Base-by-base conservation (phyloP, 495 filamentous ascomycete genomes). In the Apiosordaria backusii region DNA sequence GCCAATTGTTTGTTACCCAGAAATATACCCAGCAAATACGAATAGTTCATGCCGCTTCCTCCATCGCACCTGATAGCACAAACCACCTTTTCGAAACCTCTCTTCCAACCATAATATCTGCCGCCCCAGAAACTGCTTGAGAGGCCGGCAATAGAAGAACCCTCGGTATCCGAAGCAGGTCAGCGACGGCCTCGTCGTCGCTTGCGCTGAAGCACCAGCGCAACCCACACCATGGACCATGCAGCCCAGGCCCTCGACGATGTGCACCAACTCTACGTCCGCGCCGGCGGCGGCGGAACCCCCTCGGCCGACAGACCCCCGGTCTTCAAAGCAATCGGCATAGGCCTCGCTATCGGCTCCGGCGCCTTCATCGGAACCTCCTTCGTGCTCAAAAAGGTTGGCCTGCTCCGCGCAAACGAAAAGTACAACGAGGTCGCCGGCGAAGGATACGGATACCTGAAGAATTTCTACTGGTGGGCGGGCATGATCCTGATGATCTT, bases 401-500 rank as follows among this genome's bases (percentile, higher is more conserved):
- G 95, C 0, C 76, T 99, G 66, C 83, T 99, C 55, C 93, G 85
- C 71, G 95, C 95, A 55, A 99, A 99, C 76, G 85, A 91, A 68
- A 99, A 98, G 79, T 97, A 97, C 78, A 90, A 96, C 72, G 94
- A 97, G 75, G 92, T 93, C 69, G 93, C 93, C 2, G 95, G 95
- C 60, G 94, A 98, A 76, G 95, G 95, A 35, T 99, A 99, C 75
- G 96, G 95, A 66, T 99, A 99, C 76, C 86, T 99, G 71, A 97
- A 96, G 84, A 99, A 99, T 74, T 79, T 83, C 21, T 97, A 84
- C 80, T 99, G 95, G 95, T 99, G 95, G 95, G 76, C 79, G 23
- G 95, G 95, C 68, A 99, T 99, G 96, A 92, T 85, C 21, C 81
- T 99, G 73, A 99, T 99, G 95, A 96, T 98, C 69, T 72, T 98